Base-by-base conservation (phyloP, 768 basidiomycete species). In the Leccinum aurantiacum region DNA sequence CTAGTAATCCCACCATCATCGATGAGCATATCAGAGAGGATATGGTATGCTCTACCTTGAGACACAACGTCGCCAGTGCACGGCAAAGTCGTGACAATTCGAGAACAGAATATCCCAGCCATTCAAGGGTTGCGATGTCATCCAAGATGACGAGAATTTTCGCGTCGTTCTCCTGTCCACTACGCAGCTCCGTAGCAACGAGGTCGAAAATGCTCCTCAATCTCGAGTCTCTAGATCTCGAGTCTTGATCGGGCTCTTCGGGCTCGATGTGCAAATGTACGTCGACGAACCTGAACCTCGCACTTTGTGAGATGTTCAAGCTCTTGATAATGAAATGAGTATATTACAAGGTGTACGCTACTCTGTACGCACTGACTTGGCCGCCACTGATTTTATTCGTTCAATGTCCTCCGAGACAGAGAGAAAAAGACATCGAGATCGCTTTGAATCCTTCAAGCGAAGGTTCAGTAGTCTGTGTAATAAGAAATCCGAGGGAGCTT, bases 401-500 rank as follows among this genome's bases (percentile, higher is more conserved):
- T 79, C 69, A 0, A 86, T 66, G 50, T 79, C 79, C 59, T 85
- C 82, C 1, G 84, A 84, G 8, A 85, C 77, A 5, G 87, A 84
- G 7, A 91, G 70, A 6, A 91, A 68, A 46, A 87, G 71, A 46
- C 78, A 78, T 50, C 69, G 74, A 38, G 79, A 68, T 8, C 44
- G 64, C 24, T 59, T 68, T n/a, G 65, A 54, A 48, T 69, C 63
- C 69, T 88, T 90, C 46, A 89, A 72, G 58, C 86, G 82, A 3
- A 77, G 64, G 22, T 76, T 69, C 4, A 92, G 63, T 48, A 77
- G 73, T 11, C 78, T 78, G 61, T 90, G 85, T 1, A 93, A 77
- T 10, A 91, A 65, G 64, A 92, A 93, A 60, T 91, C 89, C 11
- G 85, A 88, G 2, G 91, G 86, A 0, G 91, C 82, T 0, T 79